Base-by-base conservation (phyloP, 1,284 basidiomycete genomes). In the Phaffia rhodozyma region DNA sequence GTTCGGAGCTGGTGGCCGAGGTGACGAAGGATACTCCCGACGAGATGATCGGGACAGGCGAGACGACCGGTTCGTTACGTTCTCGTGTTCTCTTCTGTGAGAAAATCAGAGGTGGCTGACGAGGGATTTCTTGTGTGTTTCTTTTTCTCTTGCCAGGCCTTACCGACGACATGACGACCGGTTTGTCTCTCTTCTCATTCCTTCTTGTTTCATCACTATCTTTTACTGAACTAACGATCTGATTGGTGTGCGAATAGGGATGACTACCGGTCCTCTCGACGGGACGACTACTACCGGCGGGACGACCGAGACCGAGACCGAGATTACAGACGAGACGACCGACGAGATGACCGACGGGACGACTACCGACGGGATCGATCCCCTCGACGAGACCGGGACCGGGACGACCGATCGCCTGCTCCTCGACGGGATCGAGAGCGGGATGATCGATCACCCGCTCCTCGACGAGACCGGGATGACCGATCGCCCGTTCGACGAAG, bases 91-190 rank as follows among this genome's bases (percentile, higher is more conserved):
- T 47, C 25, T 11, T 49, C 6, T 47, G 7, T 27, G 7, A 7
- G 13, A 29, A 18, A 3, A 18, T 6, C 25, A 25, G 7, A 52
- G 16, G 13, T 25, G 32, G 38, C 38, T 43, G 38, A 43, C 18
- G 21, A 51, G 18, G 34, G 1, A 34, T 60, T 30, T 34, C 52
- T 25, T n/a, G n/a, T n/a, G n/a, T n/a, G n/a, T n/a, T 52, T 23
- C 20, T 29, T 30, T 34, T 60, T 27, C 11, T 32, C 58, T 51
- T 25, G 3, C 52, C 30, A 38, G 59, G 43, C 13, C 38, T 20
- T 61, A 61, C 51, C 60, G 63, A 48, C 66, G 70, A 27, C 67
- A 69, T 52, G 68, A 68, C 34, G 68, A 66, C 58, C 68, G 70
- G 52, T 69, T 67, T 48, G 66, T 69, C 18, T 58, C 67, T 67